Conservation (phyloP, 192 early-diverging fungal genomes). For the Thoreauomyces humboldtii region DNA sequence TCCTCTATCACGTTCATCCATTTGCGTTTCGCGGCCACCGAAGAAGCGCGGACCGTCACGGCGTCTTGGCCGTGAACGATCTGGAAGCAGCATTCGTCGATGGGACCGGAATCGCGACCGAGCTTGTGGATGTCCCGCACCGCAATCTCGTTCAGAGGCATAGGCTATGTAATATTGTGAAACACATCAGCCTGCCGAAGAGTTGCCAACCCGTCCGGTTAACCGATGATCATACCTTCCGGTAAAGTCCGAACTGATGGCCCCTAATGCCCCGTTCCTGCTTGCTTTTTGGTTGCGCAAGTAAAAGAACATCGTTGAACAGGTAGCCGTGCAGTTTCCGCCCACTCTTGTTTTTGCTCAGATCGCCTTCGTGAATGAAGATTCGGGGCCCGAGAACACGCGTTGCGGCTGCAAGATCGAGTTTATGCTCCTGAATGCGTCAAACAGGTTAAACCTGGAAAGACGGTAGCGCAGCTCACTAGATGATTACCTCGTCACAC, state of each 20-base stretch:
- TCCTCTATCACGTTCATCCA: constrained; percentile 53
- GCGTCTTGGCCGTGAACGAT: constrained; percentile 52
- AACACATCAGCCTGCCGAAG: background rate
- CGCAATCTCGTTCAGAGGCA: constrained; percentile 37
- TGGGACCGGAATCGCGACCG: constrained; percentile 24
- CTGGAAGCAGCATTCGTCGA: constrained; percentile 62
- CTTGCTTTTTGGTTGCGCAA: constrained; percentile 47
- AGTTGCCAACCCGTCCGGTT: background rate
- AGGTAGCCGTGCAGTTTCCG: constrained; percentile 67
- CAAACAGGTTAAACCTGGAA: too few species aligned
- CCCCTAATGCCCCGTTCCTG: constrained; percentile 19
- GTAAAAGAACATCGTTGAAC: constrained; percentile 55
- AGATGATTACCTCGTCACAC: constrained; percentile 26
- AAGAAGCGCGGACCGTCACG: constrained; percentile 53
- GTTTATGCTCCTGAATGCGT: constrained; percentile 24
- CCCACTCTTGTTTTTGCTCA: constrained; percentile 75
- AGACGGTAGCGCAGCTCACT: too few species aligned
- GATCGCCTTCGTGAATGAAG: constrained; percentile 67
- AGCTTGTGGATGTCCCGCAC: constrained; percentile 36
- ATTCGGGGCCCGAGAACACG: constrained; percentile 53
- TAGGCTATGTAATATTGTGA: constrained; percentile 31
- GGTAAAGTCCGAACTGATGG: constrained; percentile 26
- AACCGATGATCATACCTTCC: constrained; percentile 28
- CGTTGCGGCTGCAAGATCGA: constrained; percentile 60
- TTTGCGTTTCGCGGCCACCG: constrained; percentile 52